These are phyloP conservation scores for Macrophomina pseudophaseolina DNA, from an alignment of 2,329 filamentous ascomycete genomes.

Conservation along the genomic window DNA sequence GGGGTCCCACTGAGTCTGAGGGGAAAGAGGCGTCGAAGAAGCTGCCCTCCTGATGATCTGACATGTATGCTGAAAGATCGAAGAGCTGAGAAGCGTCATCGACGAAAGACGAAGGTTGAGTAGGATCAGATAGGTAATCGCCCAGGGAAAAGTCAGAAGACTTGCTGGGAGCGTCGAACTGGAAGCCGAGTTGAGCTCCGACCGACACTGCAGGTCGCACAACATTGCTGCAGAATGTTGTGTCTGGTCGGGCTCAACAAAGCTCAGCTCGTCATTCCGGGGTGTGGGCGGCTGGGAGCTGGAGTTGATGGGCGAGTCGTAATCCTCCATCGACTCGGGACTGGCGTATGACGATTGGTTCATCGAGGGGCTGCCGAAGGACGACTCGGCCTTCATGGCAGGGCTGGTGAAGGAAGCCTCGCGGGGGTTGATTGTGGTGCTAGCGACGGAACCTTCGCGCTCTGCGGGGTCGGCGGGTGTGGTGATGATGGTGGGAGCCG, in stretches of 20 bases:
- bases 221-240: slow-evolving; percentile 99
- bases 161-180: slow-evolving; percentile 32
- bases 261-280: slow-evolving; percentile 39
- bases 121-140: slow-evolving; percentile 46
- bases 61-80: slow-evolving; percentile 38
- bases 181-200: slow-evolving; percentile 54
- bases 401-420: slow-evolving; percentile 32
- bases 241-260: slow-evolving; percentile 83
- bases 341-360: slow-evolving; percentile 38
- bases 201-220: slow-evolving; percentile 99
- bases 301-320: slow-evolving; percentile 46
- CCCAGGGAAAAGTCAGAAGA: slow-evolving; percentile 35
- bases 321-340: slow-evolving; percentile 45
- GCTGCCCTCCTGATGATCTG: slow-evolving; percentile 41
- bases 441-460: slow-evolving; percentile 13
- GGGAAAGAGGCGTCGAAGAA: slow-evolving; percentile 43
- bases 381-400: slow-evolving; percentile 32
- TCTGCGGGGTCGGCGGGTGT: slow-evolving; percentile 2
- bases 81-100: slow-evolving; percentile 45
- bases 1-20: slow-evolving; percentile 36
- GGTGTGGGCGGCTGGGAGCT: slow-evolving; percentile 46
- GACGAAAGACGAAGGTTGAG: slow-evolving; percentile 22
- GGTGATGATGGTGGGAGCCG: slow-evolving; percentile 1
- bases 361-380: slow-evolving; percentile 23
- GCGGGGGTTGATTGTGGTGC: slow-evolving; percentile 41